Percentiles rank a stretch among this genome's conserved stretches.
phyloP scores from a whole-genome alignment of 768 basidiomycete genomes.

The Clitopilus hobsonii region DNA sequence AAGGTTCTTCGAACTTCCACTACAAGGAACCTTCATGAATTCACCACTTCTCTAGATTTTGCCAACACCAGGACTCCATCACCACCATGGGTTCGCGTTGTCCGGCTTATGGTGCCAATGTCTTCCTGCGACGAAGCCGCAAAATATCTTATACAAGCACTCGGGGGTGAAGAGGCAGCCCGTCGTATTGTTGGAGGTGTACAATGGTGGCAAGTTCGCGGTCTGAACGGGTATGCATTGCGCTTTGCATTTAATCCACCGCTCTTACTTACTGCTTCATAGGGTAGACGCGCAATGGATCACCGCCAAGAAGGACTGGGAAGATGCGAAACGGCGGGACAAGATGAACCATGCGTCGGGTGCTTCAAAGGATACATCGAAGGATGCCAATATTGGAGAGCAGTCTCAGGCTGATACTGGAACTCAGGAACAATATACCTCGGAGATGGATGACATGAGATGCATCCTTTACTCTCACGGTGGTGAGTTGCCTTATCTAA shows the following conservation, averaged over 20 bases:
- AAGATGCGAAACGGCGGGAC: conserved; percentile 54
- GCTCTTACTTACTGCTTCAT: conserved; percentile 4
- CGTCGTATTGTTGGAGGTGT: conserved; percentile 77
- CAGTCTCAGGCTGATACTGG: conserved; percentile 13
- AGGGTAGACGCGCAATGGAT: conserved; percentile 90
- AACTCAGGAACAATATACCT: too few species aligned
- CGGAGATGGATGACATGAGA: conserved; percentile 68
- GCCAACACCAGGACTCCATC: conserved; percentile 79
- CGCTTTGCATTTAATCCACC: conserved; percentile 13
- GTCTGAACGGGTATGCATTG: conserved; percentile 76
- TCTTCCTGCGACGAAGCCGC: conserved; percentile 75
- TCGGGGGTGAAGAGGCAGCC: conserved; percentile 79
- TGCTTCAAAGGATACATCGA: conserved; percentile 15
- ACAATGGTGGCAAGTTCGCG: conserved; percentile 98
- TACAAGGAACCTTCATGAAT: background rate
- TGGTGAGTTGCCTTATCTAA: conserved; percentile 33
- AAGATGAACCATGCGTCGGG: conserved; percentile 32
- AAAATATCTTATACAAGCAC: conserved; percentile 60
- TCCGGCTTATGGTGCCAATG: conserved; percentile 69
- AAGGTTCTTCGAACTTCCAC: conserved; percentile 28
- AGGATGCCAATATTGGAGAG: conserved; percentile 4
- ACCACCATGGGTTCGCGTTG: conserved; percentile 78
- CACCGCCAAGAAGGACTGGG: conserved; percentile 78
- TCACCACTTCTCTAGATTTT: conserved; percentile 37
- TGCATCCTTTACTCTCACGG: conserved; percentile 84